These are phyloP conservation scores for Gossypium herbaceum DNA, from an alignment of 345 rosid species.

Conservation along the genomic window DNA sequence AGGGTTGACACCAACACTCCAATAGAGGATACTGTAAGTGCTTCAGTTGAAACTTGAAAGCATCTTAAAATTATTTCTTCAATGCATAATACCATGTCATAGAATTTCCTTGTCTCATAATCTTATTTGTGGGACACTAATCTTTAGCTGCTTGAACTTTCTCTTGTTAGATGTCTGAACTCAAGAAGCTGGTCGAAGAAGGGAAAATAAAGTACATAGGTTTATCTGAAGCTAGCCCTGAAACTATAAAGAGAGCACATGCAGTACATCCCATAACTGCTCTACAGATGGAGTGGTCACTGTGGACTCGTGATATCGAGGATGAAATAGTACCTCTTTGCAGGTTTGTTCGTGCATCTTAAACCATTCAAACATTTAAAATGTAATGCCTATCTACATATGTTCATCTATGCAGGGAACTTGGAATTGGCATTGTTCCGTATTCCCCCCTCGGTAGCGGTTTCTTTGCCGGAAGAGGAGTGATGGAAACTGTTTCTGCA, in stretches of 20 bases:
- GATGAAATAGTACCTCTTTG: constrained; percentile 21
- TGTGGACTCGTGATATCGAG: constrained; percentile 21
- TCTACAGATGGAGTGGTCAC: constrained; percentile 15
- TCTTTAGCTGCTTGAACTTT: neutral
- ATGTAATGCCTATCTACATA: neutral
- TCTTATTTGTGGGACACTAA: neutral
- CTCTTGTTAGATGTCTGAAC: constrained; percentile 5
- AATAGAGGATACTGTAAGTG: neutral
- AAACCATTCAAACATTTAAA: neutral
- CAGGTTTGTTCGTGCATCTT: constrained; percentile 7
- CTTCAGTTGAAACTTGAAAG: neutral
- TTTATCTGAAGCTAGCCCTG: constrained; percentile 20
- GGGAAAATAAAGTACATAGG: constrained; percentile 22
- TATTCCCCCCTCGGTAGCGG: constrained; percentile 55
- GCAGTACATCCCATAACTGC: constrained; percentile 22
- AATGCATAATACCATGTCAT: too few species aligned
- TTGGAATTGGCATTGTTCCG: constrained; percentile 47
- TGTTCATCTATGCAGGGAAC: constrained; percentile 35
- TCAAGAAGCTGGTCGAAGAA: constrained; percentile 18
- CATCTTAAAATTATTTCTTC: neutral
- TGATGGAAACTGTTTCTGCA: constrained; percentile 30
- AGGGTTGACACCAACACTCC: too few species aligned
- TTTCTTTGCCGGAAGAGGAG: constrained; percentile 46
- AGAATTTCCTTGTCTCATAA: neutral
- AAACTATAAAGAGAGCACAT: constrained; percentile 22